These are phyloP conservation scores for Cladosporium sp. DNA, from an alignment of 2,329 filamentous ascomycete genomes.

Conservation along the genomic window DNA sequence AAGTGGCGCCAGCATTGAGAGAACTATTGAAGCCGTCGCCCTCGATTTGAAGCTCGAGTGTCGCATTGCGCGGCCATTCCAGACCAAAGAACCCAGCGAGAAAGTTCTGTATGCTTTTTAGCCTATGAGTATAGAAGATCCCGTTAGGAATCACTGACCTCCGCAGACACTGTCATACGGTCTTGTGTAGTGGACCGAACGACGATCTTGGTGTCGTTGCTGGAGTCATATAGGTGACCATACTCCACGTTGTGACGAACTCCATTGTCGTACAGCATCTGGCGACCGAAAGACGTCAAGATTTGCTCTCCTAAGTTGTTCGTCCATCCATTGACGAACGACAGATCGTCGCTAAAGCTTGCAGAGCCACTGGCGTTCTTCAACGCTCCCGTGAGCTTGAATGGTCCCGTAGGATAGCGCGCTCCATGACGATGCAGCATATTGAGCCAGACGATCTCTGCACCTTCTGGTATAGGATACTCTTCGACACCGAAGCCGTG, in stretches of 20 bases:
- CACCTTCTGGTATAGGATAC: constrained; percentile 61
- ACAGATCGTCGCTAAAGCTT: constrained; percentile 55
- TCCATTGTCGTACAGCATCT: constrained; percentile 63
- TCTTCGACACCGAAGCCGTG: constrained; percentile 72
- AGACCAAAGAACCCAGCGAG: constrained; percentile 75
- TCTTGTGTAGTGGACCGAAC: constrained; percentile 72
- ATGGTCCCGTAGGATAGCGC: constrained; percentile 64
- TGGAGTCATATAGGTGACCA: constrained; percentile 55
- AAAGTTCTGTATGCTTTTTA: constrained; percentile 56
- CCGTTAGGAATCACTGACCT: constrained; percentile 33
- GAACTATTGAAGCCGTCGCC: constrained; percentile 58
- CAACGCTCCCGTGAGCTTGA: constrained; percentile 55
- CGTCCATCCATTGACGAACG: constrained; percentile 65
- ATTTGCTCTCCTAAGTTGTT: constrained; percentile 69
- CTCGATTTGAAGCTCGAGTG: constrained; percentile 63
- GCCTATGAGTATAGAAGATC: no score
- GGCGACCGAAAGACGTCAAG: constrained; percentile 66
- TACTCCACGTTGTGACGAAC: constrained; percentile 71
- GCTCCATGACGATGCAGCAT: constrained; percentile 72
- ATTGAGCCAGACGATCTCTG: constrained; percentile 66
- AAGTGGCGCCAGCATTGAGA: constrained; percentile 63
- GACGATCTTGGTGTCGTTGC: constrained; percentile 67
- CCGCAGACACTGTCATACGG: constrained; percentile 71
- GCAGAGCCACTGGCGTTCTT: constrained; percentile 56
- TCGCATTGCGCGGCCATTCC: constrained; percentile 55